Evolutionary conservation across 345 rosid genomes (phyloP), one percentile per base, ranked within the genome.

Genomic region (Rhizophora apiculata): DNA sequence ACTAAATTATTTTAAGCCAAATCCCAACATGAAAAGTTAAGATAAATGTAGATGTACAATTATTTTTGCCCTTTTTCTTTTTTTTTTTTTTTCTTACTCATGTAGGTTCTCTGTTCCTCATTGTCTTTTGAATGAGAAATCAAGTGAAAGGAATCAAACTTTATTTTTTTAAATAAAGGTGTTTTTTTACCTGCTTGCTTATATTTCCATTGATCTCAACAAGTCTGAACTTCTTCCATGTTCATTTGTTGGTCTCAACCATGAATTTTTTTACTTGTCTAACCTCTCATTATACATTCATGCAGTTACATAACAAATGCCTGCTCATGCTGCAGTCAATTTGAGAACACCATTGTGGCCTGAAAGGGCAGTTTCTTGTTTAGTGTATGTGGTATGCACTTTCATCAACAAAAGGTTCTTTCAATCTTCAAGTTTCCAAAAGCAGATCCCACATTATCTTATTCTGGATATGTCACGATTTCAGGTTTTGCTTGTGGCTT

Each of bases 271-370:
- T 58, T 58, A 54, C 21, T 27, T 63, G 62, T 13, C 58, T 62
- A 37, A 30, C 15, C 22, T 30, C 1, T 36, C 6, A 26, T 54
- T 39, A 60, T 15, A 56, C 36, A 7, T 60, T 72, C 26, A 52
- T 68, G 83, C 85, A 88, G 91, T 67, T 80, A 72, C 78, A 63
- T 68, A 78, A 74, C 75, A 69, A 84, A 82, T 74, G 16, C 84
- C 89, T 82, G 86, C 64, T 86, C 91, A 73, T 78, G 88, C 88
- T 82, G 84, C 84, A 74, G 73, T 80, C 80, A 70, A 74, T 76
- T 77, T 63, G 71, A 72, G 81, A 81, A 76, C 76, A 61, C 58
- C 46, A 62, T 67, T 79, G 94, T 75, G 80, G 91, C 85, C 76
- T 86, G 89, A 79, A 78, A 69, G 89, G 91, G 87, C 74, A 71